Evolutionary conservation across 257 asterid species (phyloP), one percentile per base, ranked within the genome.

Genomic region (Primulina eburnea): DNA sequence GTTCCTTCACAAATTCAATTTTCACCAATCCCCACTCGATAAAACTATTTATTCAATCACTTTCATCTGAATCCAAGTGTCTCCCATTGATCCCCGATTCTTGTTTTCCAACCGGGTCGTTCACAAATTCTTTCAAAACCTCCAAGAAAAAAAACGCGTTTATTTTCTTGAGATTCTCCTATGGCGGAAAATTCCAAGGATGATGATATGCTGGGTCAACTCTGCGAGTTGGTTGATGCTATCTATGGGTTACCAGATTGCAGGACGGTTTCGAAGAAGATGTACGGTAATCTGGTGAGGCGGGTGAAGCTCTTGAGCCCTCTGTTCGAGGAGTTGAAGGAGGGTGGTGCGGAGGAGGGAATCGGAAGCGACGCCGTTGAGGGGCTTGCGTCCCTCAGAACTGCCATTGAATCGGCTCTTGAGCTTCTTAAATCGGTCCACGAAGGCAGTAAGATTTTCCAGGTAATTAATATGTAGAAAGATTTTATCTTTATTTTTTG

Each of bases 281-380:
- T 89, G 88, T 88, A 86, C 72, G 37, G 87, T 17, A 86, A 88
- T 83, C 83, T 94, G 87, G 87, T 85, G 62, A 74, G 99, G 53
- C 89, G 97, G 67, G 85, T 91, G 43, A 94, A 89, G 85, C 97
- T 94, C 32, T 61, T 94, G 84, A 83, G 93, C 78, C 99, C 99
- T 64, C 81, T 94, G 56, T 76, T 89, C 64, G 99, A 94, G 80
- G 99, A 94, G 80, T 68, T 94, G 81, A 89, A 79, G 56, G 87
- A 32, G 6, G 34, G 34, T 32, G 34, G 5, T 32, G 34, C 34
- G 34, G 34, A 65, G 37, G 75, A 72, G 67, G 80, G 76, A 75
- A 77, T 91, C 40, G 82, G 68, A 12, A 80, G 82, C 79, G 96
- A 91, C 77, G 86, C 82, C 73, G 78, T 89, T 64, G 34, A 7